Base-by-base conservation (phyloP, 352 stramenopile genomes). In the Stramenopiles sp. region DNA sequence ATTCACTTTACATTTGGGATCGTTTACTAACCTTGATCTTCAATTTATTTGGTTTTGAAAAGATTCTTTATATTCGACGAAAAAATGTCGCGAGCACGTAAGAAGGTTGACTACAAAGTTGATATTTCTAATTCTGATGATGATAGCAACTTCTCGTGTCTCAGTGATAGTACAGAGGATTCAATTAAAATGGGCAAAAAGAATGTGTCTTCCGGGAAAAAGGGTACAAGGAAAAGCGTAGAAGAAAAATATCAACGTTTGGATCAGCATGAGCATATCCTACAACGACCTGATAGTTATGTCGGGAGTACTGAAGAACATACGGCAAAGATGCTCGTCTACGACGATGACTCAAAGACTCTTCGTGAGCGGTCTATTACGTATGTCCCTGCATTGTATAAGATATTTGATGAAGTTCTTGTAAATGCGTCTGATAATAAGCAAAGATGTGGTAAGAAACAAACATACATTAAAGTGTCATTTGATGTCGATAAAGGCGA, bases 341-440 rank as follows among this genome's bases (percentile, higher is more conserved):
- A 32, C 15, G 26, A 32, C 10, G 10, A 32, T n/a, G 26, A 32
- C 26, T 15, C 26, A 32, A 32, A 15, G 10, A 32, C n/a, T n/a
- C 26, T 32, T n/a, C 10, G 10, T n/a, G 10, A n/a, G 26, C 26
- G 15, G 26, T n/a, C n/a, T 32, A 15, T 32, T n/a, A 15, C 12
- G 10, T 49, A 75, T 61, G 59, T 83, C 10, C 79, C 83, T 10
- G 83, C 73, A 20, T 51, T 94, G 12, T 74, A 89, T 48, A 96
- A 96, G 62, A 80, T 94, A 42, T 94, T 96, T 51, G 83, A 96
- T 51, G 83, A 96, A 49, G 94, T 96, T 38, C 75, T 96, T 7
- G 80, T 94, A 29, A 96, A 96, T 57, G 88, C 86, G 0, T 85
- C 79, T n/a, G 88, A 99, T 49, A 99, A 99, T 63, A 96, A 96